Percentiles rank a stretch among this genome's conserved stretches.
These are phyloP conservation scores for Apiospora arundinis DNA, from an alignment of 2,329 filamentous ascomycete species.

Conservation along the genomic window DNA sequence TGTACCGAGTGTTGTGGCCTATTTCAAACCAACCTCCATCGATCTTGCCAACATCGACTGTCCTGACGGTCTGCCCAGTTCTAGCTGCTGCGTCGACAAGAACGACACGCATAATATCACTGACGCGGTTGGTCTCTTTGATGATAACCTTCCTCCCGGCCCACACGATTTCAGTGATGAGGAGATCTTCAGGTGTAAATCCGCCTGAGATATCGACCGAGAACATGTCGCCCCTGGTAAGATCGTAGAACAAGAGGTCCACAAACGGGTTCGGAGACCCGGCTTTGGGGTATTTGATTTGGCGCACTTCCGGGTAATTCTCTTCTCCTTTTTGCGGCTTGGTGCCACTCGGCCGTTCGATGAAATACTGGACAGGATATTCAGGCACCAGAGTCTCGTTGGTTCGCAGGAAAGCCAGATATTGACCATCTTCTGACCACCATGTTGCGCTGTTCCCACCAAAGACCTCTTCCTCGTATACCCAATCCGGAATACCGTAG, in stretches of 20 bases:
- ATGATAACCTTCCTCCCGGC: slow-evolving; percentile 84
- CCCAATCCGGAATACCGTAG: slow-evolving; percentile 97
- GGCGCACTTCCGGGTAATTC: slow-evolving; percentile 84
- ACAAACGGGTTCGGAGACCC: slow-evolving; percentile 93
- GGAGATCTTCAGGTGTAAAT: slow-evolving; percentile 80
- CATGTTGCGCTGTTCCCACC: slow-evolving; percentile 82
- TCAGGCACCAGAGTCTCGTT: slow-evolving; percentile 92
- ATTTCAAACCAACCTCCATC: slow-evolving; percentile 99
- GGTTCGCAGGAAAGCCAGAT: slow-evolving; percentile 88
- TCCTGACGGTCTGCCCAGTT: slow-evolving; percentile 78
- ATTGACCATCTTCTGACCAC: slow-evolving; percentile 93
- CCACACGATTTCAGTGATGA: slow-evolving; percentile 95
- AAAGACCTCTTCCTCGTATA: slow-evolving; percentile 89
- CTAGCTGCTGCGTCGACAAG: slow-evolving; percentile 79
- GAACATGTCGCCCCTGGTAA: slow-evolving; percentile 78
- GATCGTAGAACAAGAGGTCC: slow-evolving; percentile 86
- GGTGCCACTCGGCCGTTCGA: slow-evolving; percentile 82
- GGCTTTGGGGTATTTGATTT: slow-evolving; percentile 98
- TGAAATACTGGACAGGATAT: slow-evolving; percentile 92
- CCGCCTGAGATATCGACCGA: slow-evolving; percentile 77
- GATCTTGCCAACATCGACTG: slow-evolving; percentile 79
- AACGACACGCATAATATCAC: slow-evolving; percentile 86
- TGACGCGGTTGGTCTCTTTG: slow-evolving; percentile 92
- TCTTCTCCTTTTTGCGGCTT: slow-evolving; percentile 74
- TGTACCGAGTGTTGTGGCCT: slow-evolving; percentile 81